phyloP scores from a whole-genome alignment of 192 early-diverging fungal species.

The Linnemannia schmuckeri region DNA sequence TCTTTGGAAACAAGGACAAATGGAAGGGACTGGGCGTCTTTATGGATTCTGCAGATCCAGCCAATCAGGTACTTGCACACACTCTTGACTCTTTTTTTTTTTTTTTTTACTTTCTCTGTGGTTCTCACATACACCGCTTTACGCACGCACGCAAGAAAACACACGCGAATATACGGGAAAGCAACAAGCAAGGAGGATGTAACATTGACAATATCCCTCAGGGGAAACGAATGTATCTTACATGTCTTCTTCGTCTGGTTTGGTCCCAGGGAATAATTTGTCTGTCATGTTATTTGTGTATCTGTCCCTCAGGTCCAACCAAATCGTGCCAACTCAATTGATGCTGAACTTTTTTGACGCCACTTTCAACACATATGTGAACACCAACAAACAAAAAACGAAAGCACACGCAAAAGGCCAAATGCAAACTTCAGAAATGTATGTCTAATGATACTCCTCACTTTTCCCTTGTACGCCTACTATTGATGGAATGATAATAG shows the following conservation, averaged over 20 bases:
- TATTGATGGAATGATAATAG: slow-evolving; percentile 19
- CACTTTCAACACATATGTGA: background rate
- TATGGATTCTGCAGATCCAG: slow-evolving; percentile 72
- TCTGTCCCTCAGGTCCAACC: background rate
- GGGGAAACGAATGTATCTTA: background rate
- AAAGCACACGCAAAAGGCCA: background rate
- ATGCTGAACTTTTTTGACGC: background rate
- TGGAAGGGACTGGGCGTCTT: slow-evolving; percentile 77
- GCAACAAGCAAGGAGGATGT: background rate
- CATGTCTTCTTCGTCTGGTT: background rate
- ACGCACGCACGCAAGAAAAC: too few relatives aligned
- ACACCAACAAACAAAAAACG: too few relatives aligned
- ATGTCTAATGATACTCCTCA: background rate
- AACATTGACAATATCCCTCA: background rate
- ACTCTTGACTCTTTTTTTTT: background rate
- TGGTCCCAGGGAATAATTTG: background rate
- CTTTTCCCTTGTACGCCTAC: background rate
- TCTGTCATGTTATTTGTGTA: background rate
- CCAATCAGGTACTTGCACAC: slow-evolving; percentile 49
- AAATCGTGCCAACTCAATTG: background rate
- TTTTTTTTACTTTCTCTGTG: background rate
- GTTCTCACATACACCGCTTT: too few relatives aligned
- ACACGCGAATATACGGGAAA: too few relatives aligned
- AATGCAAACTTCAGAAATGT: background rate
- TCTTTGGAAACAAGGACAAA: slow-evolving; percentile 75